Evolutionary conservation across 257 asterid genomes (phyloP).

Genomic region (Fraxinus americana): DNA sequence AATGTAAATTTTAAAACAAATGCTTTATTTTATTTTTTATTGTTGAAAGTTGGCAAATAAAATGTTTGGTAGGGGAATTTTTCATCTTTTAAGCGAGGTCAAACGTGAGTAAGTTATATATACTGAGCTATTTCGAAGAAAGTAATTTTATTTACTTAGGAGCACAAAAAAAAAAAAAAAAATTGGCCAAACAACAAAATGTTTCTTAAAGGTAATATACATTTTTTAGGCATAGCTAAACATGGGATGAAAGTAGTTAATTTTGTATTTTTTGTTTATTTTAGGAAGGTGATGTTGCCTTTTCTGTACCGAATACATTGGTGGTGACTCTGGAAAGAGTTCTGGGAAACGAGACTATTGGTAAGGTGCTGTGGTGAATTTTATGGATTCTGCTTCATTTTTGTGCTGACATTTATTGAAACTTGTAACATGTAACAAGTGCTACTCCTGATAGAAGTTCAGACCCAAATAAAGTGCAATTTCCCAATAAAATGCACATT

Average conservation of each 20-base stretch:
- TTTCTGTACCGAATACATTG: constrained; percentile 65
- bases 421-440: not conserved
- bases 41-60: not conserved
- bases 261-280: not conserved
- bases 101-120: not conserved
- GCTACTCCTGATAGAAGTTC: not conserved
- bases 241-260: not conserved
- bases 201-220: not conserved
- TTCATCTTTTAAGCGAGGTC: not conserved
- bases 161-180: not conserved
- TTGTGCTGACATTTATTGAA: not conserved
- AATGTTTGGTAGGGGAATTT: not conserved
- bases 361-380: constrained; percentile 44
- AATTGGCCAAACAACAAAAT: not conserved
- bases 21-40: not conserved
- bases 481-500: too few relatives aligned
- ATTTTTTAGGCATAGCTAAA: not conserved
- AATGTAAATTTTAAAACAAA: not conserved
- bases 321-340: constrained; percentile 97
- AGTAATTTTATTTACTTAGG: too few relatives aligned
- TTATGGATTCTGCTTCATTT: constrained; percentile 10
- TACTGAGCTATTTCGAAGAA: too few relatives aligned
- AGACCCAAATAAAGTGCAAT: too few relatives aligned
- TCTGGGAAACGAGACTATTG: constrained; percentile 83
- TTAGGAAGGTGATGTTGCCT: constrained; percentile 85